Conservation (phyloP, 116 monocot species). For the Zostera marina region DNA sequence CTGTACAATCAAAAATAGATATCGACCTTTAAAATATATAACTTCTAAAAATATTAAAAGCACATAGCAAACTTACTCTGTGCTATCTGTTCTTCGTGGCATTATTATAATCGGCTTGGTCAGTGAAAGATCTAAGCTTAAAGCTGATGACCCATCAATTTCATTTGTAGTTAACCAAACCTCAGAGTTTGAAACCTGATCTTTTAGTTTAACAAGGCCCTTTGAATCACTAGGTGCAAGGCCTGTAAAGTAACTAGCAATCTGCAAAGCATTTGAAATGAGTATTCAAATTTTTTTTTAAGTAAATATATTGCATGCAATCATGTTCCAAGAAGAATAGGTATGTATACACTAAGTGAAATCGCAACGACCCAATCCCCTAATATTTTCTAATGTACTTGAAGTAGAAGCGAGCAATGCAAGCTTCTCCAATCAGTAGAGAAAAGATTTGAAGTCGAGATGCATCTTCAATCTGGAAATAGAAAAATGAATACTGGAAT, state of each 20-base stretch:
- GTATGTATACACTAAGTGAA: too few species aligned
- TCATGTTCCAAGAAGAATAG: too few species aligned
- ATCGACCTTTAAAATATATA: background rate
- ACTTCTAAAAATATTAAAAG: background rate
- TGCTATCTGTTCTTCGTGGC: slow-evolving; percentile 67
- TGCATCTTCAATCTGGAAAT: too few species aligned
- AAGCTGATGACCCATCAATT: slow-evolving; percentile 88
- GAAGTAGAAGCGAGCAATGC: too few species aligned
- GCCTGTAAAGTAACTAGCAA: slow-evolving; percentile 80
- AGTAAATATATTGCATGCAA: too few species aligned
- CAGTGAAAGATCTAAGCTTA: slow-evolving; percentile 81
- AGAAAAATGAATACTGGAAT: too few species aligned
- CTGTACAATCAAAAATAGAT: background rate
- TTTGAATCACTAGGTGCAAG: slow-evolving; percentile 51
- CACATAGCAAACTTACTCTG: slow-evolving; percentile 39
- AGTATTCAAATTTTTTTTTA: too few species aligned
- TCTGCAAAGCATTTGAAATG: slow-evolving; percentile 21
- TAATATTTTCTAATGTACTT: too few species aligned
- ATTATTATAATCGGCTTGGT: slow-evolving; percentile 81
- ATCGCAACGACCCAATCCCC: too few species aligned
- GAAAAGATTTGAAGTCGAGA: too few species aligned
- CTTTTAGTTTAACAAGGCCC: slow-evolving; percentile 69
- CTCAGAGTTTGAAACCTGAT: slow-evolving; percentile 70
- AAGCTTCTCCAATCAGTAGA: too few species aligned
- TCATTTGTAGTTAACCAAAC: slow-evolving; percentile 67